Base-by-base conservation (phyloP, 75 land plant genomes). In the Ceratopteris richardii region DNA sequence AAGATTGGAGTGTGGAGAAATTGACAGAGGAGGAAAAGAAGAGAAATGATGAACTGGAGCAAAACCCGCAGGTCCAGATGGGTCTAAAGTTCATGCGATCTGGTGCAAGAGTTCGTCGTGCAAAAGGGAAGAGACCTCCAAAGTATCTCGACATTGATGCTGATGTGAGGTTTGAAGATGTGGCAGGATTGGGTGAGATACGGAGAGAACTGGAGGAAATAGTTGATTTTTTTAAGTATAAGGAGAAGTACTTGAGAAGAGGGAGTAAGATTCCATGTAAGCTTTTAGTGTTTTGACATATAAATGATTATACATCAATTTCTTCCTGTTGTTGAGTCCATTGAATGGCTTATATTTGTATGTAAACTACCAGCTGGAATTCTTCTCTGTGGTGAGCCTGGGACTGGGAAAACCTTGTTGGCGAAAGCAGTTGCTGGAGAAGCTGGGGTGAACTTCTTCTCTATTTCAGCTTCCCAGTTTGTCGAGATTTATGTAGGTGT, bases 381-480 rank as follows among this genome's bases (percentile, higher is more conserved):
- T 58, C 81, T 93, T 54, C 94, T 93, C n/a, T 83, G 90, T 73
- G 98, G 98, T 30, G 87, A 91, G 23, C 98, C 98, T 54, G 98
- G 98, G 18, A 84, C 83, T 56, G 98, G 98, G 26, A 93, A 93
- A 67, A 93, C 98, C 42, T 69, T 93, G 25, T 65, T 93, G 26
- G 98, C 98, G 59, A 93, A 93, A 67, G 98, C 98, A 59, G 98
- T 93, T 37, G 98, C 98, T 61, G 94, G 98, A 55, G 98, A 93
- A 63, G 98, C 98, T 28, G 98, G 98, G 7, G 98, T 88, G 12
- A 93, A 81, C 57, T 93, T 93, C 61, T 85, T 93, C 71, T 88
- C 95, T 21, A 88, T 93, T 40, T 93, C 98, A 56, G 95, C 98
- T 28, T 93, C 98, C 31, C 98, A 93, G 71, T 93, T 93, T 79